Conservation (phyloP, 2,329 filamentous ascomycete genomes). For the Amesomyces nigricolor region DNA sequence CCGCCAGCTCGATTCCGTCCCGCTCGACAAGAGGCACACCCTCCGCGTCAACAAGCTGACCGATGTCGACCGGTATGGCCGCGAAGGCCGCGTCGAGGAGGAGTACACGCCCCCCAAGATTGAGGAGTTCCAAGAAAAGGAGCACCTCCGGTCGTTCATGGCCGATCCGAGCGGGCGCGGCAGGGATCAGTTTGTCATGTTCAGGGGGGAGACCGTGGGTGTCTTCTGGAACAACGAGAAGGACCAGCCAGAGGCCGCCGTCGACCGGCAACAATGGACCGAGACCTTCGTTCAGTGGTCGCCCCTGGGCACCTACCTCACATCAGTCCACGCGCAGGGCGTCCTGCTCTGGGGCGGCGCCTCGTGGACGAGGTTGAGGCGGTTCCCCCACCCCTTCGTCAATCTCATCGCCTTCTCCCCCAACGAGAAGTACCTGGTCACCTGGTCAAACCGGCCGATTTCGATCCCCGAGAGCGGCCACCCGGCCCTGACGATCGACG, state of each 20-base stretch:
- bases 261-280: slow-evolving; percentile 94
- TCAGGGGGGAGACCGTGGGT: slow-evolving; percentile 82
- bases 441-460: slow-evolving; percentile 94
- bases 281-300: slow-evolving; percentile 99
- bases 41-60: slow-evolving; percentile 96
- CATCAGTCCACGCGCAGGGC: slow-evolving; percentile 91
- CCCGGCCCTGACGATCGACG: slow-evolving; percentile 77
- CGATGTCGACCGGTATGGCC: slow-evolving; percentile 92
- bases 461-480: slow-evolving; percentile 84
- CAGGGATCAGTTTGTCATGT: slow-evolving; percentile 94
- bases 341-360: slow-evolving; percentile 94
- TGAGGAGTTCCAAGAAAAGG: slow-evolving; percentile 81
- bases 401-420: slow-evolving; percentile 97
- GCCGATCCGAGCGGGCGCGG: slow-evolving; percentile 73
- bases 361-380: slow-evolving; percentile 83
- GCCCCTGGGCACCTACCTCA: slow-evolving; percentile 86
- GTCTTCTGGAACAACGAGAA: slow-evolving; percentile 99
- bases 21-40: slow-evolving; percentile 95
- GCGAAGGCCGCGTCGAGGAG: slow-evolving; percentile 89
- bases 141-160: slow-evolving; percentile 91
- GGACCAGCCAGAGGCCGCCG: slow-evolving; percentile 77
- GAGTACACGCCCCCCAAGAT: slow-evolving; percentile 78
- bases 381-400: slow-evolving; percentile 91
- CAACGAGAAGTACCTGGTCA: slow-evolving; percentile 85
- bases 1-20: slow-evolving; percentile 76